These are phyloP conservation scores for Fistulinella staudtii DNA, from an alignment of 1,284 basidiomycete species.

Conservation along the genomic window DNA sequence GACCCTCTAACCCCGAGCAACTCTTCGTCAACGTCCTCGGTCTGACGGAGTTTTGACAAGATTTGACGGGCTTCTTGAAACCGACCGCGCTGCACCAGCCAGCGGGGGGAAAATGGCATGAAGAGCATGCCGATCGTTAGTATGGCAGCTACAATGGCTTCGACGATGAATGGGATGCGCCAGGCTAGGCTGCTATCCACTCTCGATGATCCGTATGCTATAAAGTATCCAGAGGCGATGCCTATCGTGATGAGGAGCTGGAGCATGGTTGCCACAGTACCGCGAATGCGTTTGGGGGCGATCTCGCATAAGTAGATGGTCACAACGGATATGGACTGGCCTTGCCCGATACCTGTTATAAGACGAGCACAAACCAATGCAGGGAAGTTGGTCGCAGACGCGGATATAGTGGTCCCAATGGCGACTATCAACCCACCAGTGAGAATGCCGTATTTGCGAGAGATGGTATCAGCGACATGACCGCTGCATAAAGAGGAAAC, in stretches of 20 bases:
- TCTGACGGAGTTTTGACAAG: constrained; percentile 15
- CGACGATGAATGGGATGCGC: constrained; percentile 45
- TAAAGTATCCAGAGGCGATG: constrained; percentile 47
- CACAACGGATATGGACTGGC: constrained; percentile 45
- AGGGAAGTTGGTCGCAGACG: constrained; percentile 31
- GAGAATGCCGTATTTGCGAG: constrained; percentile 45
- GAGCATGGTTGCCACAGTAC: constrained; percentile 40
- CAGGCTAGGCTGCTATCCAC: constrained; percentile 41
- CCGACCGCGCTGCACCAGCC: constrained; percentile 44
- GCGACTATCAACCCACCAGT: constrained; percentile 41
- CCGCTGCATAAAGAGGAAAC: constrained; percentile 44
- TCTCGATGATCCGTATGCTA: constrained; percentile 44
- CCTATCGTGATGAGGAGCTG: constrained; percentile 47
- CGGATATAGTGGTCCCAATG: constrained; percentile 36
- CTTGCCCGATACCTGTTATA: constrained; percentile 46
- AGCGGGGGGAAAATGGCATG: constrained; percentile 52
- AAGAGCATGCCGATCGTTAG: constrained; percentile 45
- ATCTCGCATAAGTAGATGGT: constrained; percentile 47
- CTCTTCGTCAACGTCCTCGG: constrained; percentile 21
- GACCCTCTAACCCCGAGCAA: constrained; percentile 19
- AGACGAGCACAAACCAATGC: constrained; percentile 45
- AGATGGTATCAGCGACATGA: constrained; percentile 44
- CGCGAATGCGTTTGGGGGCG: constrained; percentile 40
- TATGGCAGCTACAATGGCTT: constrained; percentile 37
- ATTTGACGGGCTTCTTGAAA: constrained; percentile 38